phyloP scores from a whole-genome alignment of 371 early-diverging fungal genomes.

The Mortierella sp. region DNA sequence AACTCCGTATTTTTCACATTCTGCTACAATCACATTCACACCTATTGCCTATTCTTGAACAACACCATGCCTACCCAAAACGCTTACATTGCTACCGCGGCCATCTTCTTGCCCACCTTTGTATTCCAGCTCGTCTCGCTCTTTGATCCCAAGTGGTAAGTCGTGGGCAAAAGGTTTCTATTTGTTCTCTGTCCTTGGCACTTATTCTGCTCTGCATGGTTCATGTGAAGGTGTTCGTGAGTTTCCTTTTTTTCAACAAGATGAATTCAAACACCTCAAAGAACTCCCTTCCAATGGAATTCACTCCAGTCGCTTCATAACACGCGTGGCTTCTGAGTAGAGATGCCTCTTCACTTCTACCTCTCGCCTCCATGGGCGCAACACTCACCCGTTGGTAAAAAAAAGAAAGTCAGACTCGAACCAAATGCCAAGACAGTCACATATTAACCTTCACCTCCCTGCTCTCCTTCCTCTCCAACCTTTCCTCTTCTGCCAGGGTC shows the following conservation, averaged over 20 bases:
- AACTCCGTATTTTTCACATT: neutral
- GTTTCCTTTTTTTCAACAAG: neutral
- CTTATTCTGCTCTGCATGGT: neutral
- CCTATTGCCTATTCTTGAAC: neutral
- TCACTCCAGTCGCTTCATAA: neutral
- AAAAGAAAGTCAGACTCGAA: neutral
- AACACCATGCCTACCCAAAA: slow-evolving; percentile 50
- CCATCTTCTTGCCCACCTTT: slow-evolving; percentile 33
- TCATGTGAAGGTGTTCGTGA: neutral
- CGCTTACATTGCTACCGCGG: slow-evolving; percentile 44
- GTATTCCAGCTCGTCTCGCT: slow-evolving; percentile 40
- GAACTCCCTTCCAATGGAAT: neutral
- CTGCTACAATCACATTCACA: neutral
- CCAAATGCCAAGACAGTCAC: neutral
- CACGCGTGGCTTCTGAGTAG: neutral
- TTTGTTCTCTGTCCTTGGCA: neutral
- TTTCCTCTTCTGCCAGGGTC: slow-evolving; percentile 20
- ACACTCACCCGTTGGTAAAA: neutral
- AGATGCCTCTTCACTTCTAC: neutral
- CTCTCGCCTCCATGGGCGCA: neutral
- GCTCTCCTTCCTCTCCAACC: neutral
- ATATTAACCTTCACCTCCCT: neutral
- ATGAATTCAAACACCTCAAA: neutral
- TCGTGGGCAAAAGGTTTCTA: no score
- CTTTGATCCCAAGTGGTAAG: slow-evolving; percentile 52